Base-by-base conservation (phyloP, 202 grass and related monocot genomes). In the Elaeis oleifera region DNA sequence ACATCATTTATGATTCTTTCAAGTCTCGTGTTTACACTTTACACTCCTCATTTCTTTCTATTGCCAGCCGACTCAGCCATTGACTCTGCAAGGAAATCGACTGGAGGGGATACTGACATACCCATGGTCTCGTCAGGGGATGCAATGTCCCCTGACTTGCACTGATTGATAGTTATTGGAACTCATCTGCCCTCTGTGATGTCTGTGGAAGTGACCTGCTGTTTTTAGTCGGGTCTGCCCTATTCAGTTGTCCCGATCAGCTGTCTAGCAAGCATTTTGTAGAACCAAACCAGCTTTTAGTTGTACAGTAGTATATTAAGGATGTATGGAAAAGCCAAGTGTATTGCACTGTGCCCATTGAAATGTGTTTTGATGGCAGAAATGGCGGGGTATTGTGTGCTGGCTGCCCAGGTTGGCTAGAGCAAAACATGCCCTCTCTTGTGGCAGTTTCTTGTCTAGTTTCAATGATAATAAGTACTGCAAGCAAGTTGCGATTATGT, bases 351-450 rank as follows among this genome's bases (percentile, higher is more conserved):
- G 54, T 77, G 16, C 26, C 70, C 51, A 29, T 54, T 68, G 75
- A 18, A 76, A 58, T 63, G 19, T 66, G 76, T 71, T 79, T 50
- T 54, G 4, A 54, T 56, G 70, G 54, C 56, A 53, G 72, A 81
- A 63, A 71, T 61, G 59, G 68, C 61, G 53, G 63, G 29, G 64
- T 77, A 73, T 70, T 70, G 77, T 76, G 72, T 71, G 65, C 77
- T 77, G 77, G 80, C 82, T 97, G 82, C 94, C 94, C 85, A 91
- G 88, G 94, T 92, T 77, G 88, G 94, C 80, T 13, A 76, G 79
- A 81, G 69, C 71, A 89, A 92, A 91, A 86, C 69, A 51, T 56
- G 81, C 88, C 92, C 92, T 86, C 88, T 86, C 88, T 97, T 77
- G 88, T 86, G 94, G 88, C 85, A 97, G 88, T 88, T 88, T 58